A percentile compares a stretch with the other conserved stretches of the same genome.
Evolutionary conservation across 768 basidiomycete genomes (phyloP).

Genomic region (Boletus pseudopeckii): DNA sequence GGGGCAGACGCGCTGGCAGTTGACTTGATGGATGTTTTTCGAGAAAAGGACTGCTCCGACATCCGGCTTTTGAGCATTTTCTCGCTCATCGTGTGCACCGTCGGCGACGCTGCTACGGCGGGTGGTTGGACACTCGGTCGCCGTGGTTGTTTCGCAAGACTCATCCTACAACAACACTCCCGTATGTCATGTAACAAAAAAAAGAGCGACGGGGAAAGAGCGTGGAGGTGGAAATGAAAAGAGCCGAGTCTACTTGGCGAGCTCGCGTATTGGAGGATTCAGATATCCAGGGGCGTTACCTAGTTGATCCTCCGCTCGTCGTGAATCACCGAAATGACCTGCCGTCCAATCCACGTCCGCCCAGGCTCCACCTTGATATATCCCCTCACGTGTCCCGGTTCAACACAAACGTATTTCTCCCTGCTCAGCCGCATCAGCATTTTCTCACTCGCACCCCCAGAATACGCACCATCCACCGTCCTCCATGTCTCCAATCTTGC

Average conservation of each 20-base stretch:
- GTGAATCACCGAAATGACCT: conserved; percentile 53
- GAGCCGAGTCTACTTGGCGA: neutral
- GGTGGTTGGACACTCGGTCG: conserved; percentile 21
- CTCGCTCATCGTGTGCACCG: conserved; percentile 23
- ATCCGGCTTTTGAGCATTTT: conserved; percentile 45
- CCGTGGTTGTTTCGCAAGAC: conserved; percentile 13
- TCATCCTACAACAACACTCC: conserved; percentile 9
- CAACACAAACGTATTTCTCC: conserved; percentile 86
- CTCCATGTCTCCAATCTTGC: conserved; percentile 87
- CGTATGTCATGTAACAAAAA: neutral
- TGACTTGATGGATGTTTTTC: conserved; percentile 18
- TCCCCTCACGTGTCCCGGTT: conserved; percentile 82
- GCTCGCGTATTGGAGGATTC: neutral
- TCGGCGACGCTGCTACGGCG: conserved; percentile 33
- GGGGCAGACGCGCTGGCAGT: neutral
- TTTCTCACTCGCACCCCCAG: neutral
- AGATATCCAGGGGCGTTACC: neutral
- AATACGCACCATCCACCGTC: conserved; percentile 71
- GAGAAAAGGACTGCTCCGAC: conserved; percentile 47
- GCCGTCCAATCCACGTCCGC: conserved; percentile 73
- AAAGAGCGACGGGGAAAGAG: neutral
- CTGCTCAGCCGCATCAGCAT: conserved; percentile 35
- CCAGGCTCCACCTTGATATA: conserved; percentile 63
- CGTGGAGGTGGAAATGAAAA: neutral
- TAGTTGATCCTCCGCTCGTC: conserved; percentile 22